Evolutionary conservation across 768 basidiomycete species (phyloP).

Genomic region (Serendipita sp.): DNA sequence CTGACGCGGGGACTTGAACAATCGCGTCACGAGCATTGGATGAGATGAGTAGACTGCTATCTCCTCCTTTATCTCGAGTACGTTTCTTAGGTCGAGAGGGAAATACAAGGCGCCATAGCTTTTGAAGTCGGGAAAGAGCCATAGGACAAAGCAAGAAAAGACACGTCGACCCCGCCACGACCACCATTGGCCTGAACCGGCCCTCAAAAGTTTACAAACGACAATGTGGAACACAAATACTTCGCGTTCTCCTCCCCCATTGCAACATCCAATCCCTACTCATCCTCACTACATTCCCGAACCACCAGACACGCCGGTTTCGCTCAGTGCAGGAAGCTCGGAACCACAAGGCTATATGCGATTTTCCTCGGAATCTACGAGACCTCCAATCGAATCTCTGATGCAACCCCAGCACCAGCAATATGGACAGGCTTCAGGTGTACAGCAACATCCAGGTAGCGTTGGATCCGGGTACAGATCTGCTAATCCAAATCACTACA

Average conservation of each 20-base stretch:
- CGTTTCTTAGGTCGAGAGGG: no score
- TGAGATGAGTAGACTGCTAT: no score
- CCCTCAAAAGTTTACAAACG: background rate
- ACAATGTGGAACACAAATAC: background rate
- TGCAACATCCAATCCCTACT: constrained; percentile 78
- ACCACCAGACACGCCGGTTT: constrained; percentile 51
- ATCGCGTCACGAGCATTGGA: no score
- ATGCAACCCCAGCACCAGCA: constrained; percentile 12
- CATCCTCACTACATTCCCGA: constrained; percentile 77
- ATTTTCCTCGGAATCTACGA: constrained; percentile 23
- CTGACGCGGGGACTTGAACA: no score
- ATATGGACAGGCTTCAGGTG: constrained; percentile 9
- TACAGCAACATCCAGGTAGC: constrained; percentile 10
- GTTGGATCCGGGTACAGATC: constrained; percentile 29
- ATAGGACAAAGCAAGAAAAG: background rate
- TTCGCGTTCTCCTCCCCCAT: constrained; percentile 52
- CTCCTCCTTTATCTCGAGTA: no score
- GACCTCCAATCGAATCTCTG: constrained; percentile 15
- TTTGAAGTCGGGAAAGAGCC: no score
- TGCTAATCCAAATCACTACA: constrained; percentile 32
- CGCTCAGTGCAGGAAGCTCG: constrained; percentile 16
- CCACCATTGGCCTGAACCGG: background rate
- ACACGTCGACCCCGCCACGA: background rate
- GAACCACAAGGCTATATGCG: constrained; percentile 60
- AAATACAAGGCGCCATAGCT: no score